phyloP scores from a whole-genome alignment of 2,329 filamentous ascomycete species.

The Trichoderma arundinaceum region DNA sequence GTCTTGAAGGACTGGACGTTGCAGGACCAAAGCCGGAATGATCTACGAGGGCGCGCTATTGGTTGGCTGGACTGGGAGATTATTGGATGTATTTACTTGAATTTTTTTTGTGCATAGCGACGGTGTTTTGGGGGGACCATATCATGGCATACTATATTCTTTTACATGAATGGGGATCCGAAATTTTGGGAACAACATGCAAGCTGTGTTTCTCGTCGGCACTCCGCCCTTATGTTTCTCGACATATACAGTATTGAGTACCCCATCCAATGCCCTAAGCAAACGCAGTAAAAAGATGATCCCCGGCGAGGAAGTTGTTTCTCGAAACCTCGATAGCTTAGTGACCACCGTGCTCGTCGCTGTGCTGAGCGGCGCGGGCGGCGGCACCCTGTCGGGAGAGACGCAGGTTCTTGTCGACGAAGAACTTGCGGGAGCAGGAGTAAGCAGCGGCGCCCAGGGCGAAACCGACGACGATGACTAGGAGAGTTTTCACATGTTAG shows the following conservation, averaged over 20 bases:
- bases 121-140: constrained; percentile 48
- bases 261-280: constrained; percentile 25
- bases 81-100: constrained; percentile 32
- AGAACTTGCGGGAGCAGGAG: constrained; percentile 81
- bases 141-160: constrained; percentile 29
- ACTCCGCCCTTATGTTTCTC: constrained; percentile 31
- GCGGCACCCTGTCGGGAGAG: constrained; percentile 71
- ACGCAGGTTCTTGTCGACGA: constrained; percentile 90
- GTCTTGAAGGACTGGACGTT: constrained; percentile 88
- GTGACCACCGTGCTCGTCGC: constrained; percentile 33
- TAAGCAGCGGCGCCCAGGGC: constrained; percentile 82
- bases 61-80: background rate
- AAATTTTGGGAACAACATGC: constrained; percentile 21
- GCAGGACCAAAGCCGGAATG: constrained; percentile 84
- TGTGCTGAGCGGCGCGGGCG: constrained; percentile 44
- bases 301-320: constrained; percentile 23
- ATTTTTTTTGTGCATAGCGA: constrained; percentile 50
- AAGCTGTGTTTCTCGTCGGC: constrained; percentile 33
- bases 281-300: constrained; percentile 30
- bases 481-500: constrained; percentile 37
- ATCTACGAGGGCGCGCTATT: constrained; percentile 36
- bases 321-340: constrained; percentile 11
- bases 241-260: constrained; percentile 34
- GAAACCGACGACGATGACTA: constrained; percentile 86
- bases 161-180: constrained; percentile 17